phyloP scores from a whole-genome alignment of 2,329 filamentous ascomycete species.

The Fusarium stilboides region DNA sequence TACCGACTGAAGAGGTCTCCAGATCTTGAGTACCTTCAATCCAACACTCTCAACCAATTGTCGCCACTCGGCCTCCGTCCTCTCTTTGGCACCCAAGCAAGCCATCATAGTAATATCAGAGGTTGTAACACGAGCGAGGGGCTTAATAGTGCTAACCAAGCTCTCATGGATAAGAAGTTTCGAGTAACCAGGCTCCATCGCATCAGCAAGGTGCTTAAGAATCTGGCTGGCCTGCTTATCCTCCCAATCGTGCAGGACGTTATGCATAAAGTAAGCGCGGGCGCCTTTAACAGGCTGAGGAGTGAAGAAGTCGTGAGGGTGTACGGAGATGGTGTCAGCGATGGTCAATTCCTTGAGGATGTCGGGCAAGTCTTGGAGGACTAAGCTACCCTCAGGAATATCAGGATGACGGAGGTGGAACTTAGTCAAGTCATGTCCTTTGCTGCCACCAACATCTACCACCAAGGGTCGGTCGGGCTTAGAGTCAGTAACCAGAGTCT shows the following conservation, averaged over 20 bases:
- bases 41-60: constrained; percentile 47
- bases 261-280: constrained; percentile 62
- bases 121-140: constrained; percentile 50
- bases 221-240: constrained; percentile 58
- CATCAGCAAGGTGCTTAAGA: constrained; percentile 39
- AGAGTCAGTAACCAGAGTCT: constrained; percentile 48
- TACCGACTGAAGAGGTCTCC: constrained; percentile 47
- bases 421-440: constrained; percentile 56
- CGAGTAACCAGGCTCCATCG: constrained; percentile 55
- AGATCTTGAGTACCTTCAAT: constrained; percentile 52
- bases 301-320: constrained; percentile 55
- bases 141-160: constrained; percentile 51
- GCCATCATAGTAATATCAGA: constrained; percentile 57
- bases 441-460: constrained; percentile 57
- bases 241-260: constrained; percentile 67
- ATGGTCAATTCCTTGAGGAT: constrained; percentile 50
- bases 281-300: constrained; percentile 59
- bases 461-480: constrained; percentile 51
- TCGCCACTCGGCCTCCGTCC: constrained; percentile 53
- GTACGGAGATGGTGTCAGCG: constrained; percentile 48
- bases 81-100: constrained; percentile 51
- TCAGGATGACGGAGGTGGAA: constrained; percentile 51
- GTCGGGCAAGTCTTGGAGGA: constrained; percentile 55
- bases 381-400: constrained; percentile 48
- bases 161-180: constrained; percentile 57